Evolutionary conservation across 176 grass and related monocot species (phyloP).

Genomic region (Oryza glaberrima): DNA sequence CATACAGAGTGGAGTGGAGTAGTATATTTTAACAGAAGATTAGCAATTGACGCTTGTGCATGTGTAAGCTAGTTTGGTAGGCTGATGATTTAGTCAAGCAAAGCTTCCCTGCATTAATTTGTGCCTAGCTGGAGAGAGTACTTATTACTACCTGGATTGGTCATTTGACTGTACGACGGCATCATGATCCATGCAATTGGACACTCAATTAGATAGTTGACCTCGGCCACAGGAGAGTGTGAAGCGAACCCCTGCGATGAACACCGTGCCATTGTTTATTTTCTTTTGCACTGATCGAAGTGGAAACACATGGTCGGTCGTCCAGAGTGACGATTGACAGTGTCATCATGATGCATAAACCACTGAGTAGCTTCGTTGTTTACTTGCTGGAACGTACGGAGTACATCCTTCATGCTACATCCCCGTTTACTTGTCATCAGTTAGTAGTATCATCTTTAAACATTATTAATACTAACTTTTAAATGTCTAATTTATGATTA

Average conservation of each 20-base stretch:
- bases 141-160: not conserved
- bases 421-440: no score
- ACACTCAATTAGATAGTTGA: not conserved
- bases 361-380: not conserved
- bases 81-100: not conserved
- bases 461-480: no score
- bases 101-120: not conserved
- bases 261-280: not conserved
- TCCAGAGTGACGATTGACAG: not conserved
- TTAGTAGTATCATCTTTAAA: no score
- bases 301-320: not conserved
- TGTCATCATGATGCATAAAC: not conserved
- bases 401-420: no score
- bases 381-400: not conserved
- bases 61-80: not conserved
- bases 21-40: not conserved
- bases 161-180: slow-evolving; percentile 4
- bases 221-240: not conserved
- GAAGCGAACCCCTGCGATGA: not conserved
- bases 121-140: not conserved
- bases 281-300: not conserved
- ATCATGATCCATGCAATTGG: not conserved
- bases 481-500: no score
- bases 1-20: not conserved
- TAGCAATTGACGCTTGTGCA: not conserved